phyloP scores from a whole-genome alignment of 345 rosid species.

The Melaleuca alternifolia region DNA sequence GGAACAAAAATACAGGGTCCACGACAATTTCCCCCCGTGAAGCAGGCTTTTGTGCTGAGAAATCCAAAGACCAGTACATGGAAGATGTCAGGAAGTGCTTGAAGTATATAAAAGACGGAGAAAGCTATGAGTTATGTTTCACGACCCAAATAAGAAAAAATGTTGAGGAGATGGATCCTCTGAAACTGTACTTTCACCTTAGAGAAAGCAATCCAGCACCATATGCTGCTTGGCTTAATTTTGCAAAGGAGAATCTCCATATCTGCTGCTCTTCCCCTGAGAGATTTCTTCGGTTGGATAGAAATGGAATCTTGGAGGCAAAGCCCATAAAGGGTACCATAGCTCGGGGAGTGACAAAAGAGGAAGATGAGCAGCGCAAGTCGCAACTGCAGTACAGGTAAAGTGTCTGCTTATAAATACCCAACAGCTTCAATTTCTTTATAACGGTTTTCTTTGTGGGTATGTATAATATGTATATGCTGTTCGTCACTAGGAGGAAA shows the following conservation, averaged over 20 bases:
- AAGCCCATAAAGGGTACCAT: slow-evolving; percentile 92
- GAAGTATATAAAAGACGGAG: slow-evolving; percentile 81
- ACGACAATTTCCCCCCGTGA: slow-evolving; percentile 7
- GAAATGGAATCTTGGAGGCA: slow-evolving; percentile 63
- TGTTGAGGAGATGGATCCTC: slow-evolving; percentile 42
- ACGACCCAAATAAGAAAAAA: slow-evolving; percentile 62
- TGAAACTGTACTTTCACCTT: slow-evolving; percentile 75
- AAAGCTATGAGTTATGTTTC: slow-evolving; percentile 94
- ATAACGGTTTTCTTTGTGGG: not conserved
- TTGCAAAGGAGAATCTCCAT: slow-evolving; percentile 51
- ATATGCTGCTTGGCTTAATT: slow-evolving; percentile 88
- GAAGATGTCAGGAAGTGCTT: slow-evolving; percentile 60
- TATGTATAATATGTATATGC: not conserved
- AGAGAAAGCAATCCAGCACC: slow-evolving; percentile 91
- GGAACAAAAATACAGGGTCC: slow-evolving; percentile 14
- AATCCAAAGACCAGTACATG: slow-evolving; percentile 56
- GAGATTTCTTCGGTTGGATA: slow-evolving; percentile 71
- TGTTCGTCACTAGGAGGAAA: not conserved
- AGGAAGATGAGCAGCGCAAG: slow-evolving; percentile 64
- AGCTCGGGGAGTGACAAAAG: slow-evolving; percentile 67
- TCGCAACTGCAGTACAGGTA: slow-evolving; percentile 66
- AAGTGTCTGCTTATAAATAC: not conserved
- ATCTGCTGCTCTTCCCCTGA: slow-evolving; percentile 94
- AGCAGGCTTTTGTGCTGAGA: slow-evolving; percentile 46
- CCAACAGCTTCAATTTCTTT: not conserved